Conservation (phyloP, 768 basidiomycete genomes). For the Podaxis sp. region DNA sequence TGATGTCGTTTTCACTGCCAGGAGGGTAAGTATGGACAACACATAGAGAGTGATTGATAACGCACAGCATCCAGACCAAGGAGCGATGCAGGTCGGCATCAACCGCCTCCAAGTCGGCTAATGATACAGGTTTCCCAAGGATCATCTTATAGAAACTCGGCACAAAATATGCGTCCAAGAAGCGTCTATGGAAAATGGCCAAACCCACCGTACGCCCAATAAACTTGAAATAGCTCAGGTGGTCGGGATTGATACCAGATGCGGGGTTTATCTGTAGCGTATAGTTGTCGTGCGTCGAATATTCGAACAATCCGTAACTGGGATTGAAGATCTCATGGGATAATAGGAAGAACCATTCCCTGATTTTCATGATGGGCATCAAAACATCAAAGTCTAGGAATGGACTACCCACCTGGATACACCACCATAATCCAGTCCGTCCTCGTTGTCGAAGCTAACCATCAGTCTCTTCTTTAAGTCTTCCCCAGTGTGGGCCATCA, state of each 20-base stretch:
- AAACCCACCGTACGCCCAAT: conserved; percentile 74
- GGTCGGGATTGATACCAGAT: conserved; percentile 74
- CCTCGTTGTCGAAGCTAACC: conserved; percentile 78
- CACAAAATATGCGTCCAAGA: conserved; percentile 80
- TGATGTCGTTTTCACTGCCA: conserved; percentile 71
- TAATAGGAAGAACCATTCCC: conserved; percentile 86
- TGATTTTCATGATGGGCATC: conserved; percentile 26
- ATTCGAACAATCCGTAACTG: conserved; percentile 80
- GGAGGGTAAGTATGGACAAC: neutral
- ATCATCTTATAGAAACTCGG: conserved; percentile 82
- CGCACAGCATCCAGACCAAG: conserved; percentile 74
- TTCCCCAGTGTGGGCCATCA: conserved; percentile 77
- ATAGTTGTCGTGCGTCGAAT: conserved; percentile 78
- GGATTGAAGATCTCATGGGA: conserved; percentile 85
- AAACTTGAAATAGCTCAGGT: conserved; percentile 80
- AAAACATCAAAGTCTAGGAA: neutral
- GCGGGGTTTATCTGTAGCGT: conserved; percentile 80
- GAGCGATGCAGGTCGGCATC: conserved; percentile 71
- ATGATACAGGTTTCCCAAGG: conserved; percentile 54
- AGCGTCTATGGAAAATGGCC: conserved; percentile 75
- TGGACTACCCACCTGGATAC: conserved; percentile 56
- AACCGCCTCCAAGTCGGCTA: conserved; percentile 69
- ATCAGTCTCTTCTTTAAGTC: conserved; percentile 71
- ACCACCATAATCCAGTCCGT: conserved; percentile 78
- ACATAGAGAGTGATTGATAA: neutral